A percentile compares a stretch with the other conserved stretches of the same genome.
Conservation (phyloP, 257 asterid species). For the Lantana camara region DNA sequence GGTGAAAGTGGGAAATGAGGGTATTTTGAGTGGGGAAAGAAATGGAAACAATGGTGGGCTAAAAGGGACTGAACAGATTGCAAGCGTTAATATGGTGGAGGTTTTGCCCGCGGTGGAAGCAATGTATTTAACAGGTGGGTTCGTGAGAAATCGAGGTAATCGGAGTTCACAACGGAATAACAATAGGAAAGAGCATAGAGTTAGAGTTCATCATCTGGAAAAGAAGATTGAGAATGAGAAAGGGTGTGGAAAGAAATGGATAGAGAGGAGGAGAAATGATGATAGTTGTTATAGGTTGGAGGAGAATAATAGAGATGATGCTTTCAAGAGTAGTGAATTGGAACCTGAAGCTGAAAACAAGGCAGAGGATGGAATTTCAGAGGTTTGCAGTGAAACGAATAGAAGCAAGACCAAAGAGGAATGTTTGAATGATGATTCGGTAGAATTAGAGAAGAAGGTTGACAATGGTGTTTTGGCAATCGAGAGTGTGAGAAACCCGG, state of each 20-base stretch:
- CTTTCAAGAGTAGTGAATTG: constrained; percentile 17
- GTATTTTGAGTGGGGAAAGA: constrained; percentile 13
- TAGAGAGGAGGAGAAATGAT: constrained; percentile 17
- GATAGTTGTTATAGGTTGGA: background rate
- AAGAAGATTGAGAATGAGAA: constrained; percentile 18
- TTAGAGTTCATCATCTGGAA: constrained; percentile 14
- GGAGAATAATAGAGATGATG: constrained; percentile 1
- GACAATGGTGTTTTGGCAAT: constrained; percentile 20
- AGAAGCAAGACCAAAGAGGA: constrained; percentile 6
- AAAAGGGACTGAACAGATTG: constrained; percentile 16
- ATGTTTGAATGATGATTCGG: constrained; percentile 16
- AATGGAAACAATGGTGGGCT: constrained; percentile 6
- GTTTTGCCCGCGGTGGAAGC: constrained; percentile 21
- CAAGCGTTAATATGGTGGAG: constrained; percentile 6
- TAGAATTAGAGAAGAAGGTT: constrained; percentile 20
- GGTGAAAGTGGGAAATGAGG: background rate
- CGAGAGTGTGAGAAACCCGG: constrained; percentile 20
- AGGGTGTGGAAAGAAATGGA: background rate
- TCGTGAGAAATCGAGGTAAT: constrained; percentile 13
- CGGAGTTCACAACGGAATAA: background rate
- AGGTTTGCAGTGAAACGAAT: constrained; percentile 16
- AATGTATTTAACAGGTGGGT: constrained; percentile 24
- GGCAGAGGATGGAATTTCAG: constrained; percentile 16
- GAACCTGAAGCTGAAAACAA: constrained; percentile 9
- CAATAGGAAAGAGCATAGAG: background rate